phyloP scores from a whole-genome alignment of 1,139 yeast species.

The Arxiozyma bovina region DNA sequence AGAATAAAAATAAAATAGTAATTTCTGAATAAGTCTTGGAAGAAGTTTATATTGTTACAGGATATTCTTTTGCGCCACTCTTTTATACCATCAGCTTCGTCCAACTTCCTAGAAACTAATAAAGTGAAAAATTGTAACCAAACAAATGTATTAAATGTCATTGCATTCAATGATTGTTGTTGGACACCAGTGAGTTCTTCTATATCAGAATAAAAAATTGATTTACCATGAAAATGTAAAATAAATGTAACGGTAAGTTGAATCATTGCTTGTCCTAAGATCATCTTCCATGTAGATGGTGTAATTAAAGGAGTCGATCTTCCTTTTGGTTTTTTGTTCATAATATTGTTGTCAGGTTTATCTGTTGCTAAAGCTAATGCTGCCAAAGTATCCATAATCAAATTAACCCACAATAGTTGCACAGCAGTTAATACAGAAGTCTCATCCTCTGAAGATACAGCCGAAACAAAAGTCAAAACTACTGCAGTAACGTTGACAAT shows the following conservation, averaged over 20 bases:
- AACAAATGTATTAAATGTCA: slow-evolving; percentile 92
- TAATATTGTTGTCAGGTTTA: slow-evolving; percentile 76
- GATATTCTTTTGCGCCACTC: slow-evolving; percentile 51
- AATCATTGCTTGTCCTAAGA: slow-evolving; percentile 70
- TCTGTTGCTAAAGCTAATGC: slow-evolving; percentile 97
- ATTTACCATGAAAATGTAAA: slow-evolving; percentile 68
- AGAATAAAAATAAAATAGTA: slow-evolving; percentile 71
- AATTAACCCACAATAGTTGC: slow-evolving; percentile 91
- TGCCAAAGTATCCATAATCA: slow-evolving; percentile 97
- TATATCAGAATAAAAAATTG: slow-evolving; percentile 45
- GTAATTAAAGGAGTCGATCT: slow-evolving; percentile 73
- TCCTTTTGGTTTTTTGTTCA: slow-evolving; percentile 79
- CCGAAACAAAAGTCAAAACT: slow-evolving; percentile 82
- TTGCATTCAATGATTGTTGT: slow-evolving; percentile 57
- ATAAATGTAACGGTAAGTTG: slow-evolving; percentile 74
- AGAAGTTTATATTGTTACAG: slow-evolving; percentile 61
- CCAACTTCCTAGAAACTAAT: slow-evolving; percentile 83
- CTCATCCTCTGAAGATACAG: slow-evolving; percentile 74
- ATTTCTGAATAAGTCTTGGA: slow-evolving; percentile 72
- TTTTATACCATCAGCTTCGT: slow-evolving; percentile 69
- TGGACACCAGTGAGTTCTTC: slow-evolving; percentile 38
- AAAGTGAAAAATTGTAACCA: slow-evolving; percentile 96
- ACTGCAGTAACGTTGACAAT: slow-evolving; percentile 97
- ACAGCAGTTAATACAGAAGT: slow-evolving; percentile 91
- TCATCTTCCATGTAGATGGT: slow-evolving; percentile 97